phyloP scores from a whole-genome alignment of 345 rosid genomes.

The Heritiera fomes region DNA sequence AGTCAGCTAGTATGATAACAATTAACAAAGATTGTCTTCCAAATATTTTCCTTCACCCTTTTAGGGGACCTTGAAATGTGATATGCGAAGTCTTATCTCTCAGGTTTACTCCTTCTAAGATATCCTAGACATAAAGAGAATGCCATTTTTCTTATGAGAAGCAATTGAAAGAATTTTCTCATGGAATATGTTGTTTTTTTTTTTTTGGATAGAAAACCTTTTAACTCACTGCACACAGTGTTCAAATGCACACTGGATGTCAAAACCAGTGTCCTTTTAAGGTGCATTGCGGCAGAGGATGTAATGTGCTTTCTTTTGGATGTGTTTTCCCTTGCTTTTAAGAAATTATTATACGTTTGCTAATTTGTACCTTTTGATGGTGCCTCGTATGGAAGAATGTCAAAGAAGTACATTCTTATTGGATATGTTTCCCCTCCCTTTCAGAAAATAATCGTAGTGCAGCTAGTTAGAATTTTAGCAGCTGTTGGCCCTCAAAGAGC shows the following conservation, averaged over 20 bases:
- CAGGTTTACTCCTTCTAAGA: neutral
- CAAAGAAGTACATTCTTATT: neutral
- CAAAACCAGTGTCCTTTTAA: neutral
- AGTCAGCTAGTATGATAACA: constrained; percentile 20
- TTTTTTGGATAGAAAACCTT: neutral
- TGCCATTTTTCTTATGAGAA: neutral
- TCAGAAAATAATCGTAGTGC: neutral
- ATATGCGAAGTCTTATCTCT: constrained; percentile 26
- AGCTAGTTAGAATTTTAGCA: neutral
- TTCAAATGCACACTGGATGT: neutral
- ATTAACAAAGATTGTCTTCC: constrained; percentile 22
- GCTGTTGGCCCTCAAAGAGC: neutral
- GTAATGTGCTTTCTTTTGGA: neutral
- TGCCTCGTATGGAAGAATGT: neutral
- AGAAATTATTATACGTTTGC: neutral
- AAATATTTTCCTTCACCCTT: neutral
- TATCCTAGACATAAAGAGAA: neutral
- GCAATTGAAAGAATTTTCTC: neutral
- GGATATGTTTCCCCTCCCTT: neutral
- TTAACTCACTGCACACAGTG: neutral
- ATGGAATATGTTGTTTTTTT: neutral
- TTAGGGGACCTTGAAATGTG: constrained; percentile 31
- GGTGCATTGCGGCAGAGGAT: neutral
- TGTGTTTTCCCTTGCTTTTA: neutral
- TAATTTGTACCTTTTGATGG: neutral